These are phyloP conservation scores for Cymbopogon citratus DNA, from an alignment of 176 grass and related monocot genomes.

Conservation along the genomic window DNA sequence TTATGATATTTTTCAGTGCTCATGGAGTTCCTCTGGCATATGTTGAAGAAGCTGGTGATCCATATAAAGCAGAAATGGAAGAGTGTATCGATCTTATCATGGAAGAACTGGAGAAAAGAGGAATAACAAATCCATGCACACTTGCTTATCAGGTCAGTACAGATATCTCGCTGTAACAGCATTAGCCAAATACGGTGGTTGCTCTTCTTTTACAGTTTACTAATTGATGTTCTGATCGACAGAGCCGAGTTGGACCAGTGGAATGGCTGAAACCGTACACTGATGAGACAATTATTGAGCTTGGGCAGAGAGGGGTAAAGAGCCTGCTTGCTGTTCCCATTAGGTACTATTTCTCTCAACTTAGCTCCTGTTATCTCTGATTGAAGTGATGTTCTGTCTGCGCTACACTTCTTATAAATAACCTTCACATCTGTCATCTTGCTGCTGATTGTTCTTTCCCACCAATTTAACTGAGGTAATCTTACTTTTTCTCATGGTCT, in stretches of 20 bases:
- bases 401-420: background rate
- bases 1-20: conserved; percentile 99
- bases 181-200: background rate
- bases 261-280: conserved; percentile 99
- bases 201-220: conserved; percentile 16
- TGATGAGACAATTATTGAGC: conserved; percentile 96
- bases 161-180: background rate
- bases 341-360: conserved; percentile 47
- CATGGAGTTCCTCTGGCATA: conserved; percentile 97
- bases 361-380: background rate
- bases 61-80: conserved; percentile 99
- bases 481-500: conserved; percentile 3
- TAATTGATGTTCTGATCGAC: conserved; percentile 13
- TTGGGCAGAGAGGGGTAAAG: conserved; percentile 75
- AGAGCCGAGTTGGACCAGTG: conserved; percentile 97
- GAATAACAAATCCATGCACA: conserved; percentile 78
- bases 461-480: background rate
- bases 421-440: background rate
- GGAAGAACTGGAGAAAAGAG: conserved; percentile 78
- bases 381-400: background rate
- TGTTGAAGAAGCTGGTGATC: conserved; percentile 97
- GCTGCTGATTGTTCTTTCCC: background rate
- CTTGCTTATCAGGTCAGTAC: conserved; percentile 82
- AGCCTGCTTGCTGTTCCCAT: conserved; percentile 94
- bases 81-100: conserved; percentile 95